Conservation (phyloP, 192 early-diverging fungal genomes). For the Coemansia sp. region DNA sequence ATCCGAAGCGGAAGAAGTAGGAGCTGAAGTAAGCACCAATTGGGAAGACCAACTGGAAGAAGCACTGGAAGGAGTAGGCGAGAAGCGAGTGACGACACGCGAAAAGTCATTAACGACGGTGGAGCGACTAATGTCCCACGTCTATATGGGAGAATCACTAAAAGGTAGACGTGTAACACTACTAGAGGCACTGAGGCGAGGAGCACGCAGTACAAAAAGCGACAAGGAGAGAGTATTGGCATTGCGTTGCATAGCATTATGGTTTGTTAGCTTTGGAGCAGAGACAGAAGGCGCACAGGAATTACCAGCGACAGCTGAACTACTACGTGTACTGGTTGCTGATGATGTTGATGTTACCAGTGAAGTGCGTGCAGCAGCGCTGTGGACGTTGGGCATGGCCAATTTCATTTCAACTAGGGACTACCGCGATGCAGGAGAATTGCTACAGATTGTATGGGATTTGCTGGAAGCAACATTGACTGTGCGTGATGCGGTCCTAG, state of each 20-base stretch:
- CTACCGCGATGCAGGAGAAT: conserved; percentile 28
- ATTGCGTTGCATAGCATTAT: conserved; percentile 25
- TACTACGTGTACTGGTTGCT: conserved; percentile 15
- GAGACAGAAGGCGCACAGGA: conserved; percentile 14
- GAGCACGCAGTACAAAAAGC: conserved; percentile 40
- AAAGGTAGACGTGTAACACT: conserved; percentile 54
- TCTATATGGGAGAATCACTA: conserved; percentile 57
- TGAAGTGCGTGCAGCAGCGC: conserved; percentile 17
- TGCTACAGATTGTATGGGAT: conserved; percentile 11
- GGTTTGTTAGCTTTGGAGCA: conserved; percentile 50
- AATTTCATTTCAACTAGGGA: conserved; percentile 43
- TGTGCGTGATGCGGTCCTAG: conserved; percentile 3
- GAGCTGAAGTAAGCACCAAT: conserved; percentile 9
- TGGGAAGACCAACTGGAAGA: conserved; percentile 25
- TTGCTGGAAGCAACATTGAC: conserved; percentile 12
- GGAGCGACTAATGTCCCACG: conserved; percentile 52
- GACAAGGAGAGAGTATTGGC: conserved; percentile 27
- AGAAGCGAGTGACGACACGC: conserved; percentile 47
- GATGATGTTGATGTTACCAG: conserved; percentile 6
- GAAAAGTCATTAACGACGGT: conserved; percentile 58
- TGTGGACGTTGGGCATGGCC: conserved; percentile 29
- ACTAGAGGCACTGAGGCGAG: conserved; percentile 58
- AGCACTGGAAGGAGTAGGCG: conserved; percentile 32
- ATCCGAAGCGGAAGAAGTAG: conserved; percentile 11
- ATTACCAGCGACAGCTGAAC: conserved; percentile 8